Evolutionary conservation across 2,329 filamentous ascomycete species (phyloP), one percentile per base, ranked within the genome.

Genomic region (Aspergillus quadricinctus): DNA sequence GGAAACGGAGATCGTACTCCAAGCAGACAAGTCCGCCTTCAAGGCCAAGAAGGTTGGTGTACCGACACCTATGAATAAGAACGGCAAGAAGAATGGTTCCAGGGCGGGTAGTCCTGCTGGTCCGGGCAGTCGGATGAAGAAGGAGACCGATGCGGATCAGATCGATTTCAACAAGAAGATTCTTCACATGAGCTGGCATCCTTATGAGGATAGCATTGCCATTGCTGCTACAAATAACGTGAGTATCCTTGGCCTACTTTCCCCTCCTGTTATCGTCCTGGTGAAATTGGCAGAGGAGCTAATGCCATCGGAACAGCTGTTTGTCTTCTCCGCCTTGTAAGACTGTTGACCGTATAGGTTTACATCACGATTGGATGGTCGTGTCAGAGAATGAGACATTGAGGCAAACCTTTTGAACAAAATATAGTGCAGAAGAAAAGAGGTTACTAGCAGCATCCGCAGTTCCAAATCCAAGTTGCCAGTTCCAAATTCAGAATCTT

Each of bases 141-240:
- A 97, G 80, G 94, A 99, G 80, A 99, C 94, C 53, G 94, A 99
- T 76, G 94, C 94, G 57, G 93, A 99, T 75, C 93, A 97, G 79
- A 97, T 97, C 76, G 94, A 99, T 77, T 99, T 97, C 78, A 97
- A 97, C 83, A 99, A 97, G 85, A 99, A 99, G 85, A 99, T 99
- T 69, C 75, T 99, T 72, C 94, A 99, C 76, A 99, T 99, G 94
- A 97, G 93, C 79, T 99, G 94, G 94, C 94, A 99, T 86, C 94
- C 94, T 50, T 97, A 95, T 69, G 94, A 99, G 78, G 93, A 99
- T 79, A 97, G 93, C 79, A 99, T 99, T 78, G 94, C 94, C 56
- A 99, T 99, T 80, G 94, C 94, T 66, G 94, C 94, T 59, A 99
- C 94, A 63, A 99, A 99, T 82, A 99, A 99, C 78, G 94, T 97